Conservation (phyloP, 2,329 filamentous ascomycete genomes). For the Fusarium annulatum region DNA sequence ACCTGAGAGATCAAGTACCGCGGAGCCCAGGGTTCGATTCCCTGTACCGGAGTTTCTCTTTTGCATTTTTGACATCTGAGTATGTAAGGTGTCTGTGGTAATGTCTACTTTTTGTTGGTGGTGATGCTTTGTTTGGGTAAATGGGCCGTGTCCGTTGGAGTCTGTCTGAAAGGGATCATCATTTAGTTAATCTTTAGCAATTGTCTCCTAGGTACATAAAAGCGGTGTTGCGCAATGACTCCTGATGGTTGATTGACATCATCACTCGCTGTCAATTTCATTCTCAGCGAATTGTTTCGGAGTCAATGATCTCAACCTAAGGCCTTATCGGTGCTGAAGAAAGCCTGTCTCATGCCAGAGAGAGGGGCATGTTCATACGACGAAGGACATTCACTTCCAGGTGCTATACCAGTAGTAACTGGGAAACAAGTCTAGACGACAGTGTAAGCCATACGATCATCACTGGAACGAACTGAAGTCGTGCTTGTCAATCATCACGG, state of each 20-base stretch:
- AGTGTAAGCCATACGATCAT: fast-evolving
- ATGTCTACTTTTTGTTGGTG: background rate
- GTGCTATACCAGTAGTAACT: fast-evolving
- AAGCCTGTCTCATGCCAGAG: background rate
- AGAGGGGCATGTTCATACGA: background rate
- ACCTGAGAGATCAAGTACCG: constrained; percentile 35
- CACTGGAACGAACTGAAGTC: fast-evolving
- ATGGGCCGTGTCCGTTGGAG: background rate
- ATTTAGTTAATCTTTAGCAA: too few relatives aligned
- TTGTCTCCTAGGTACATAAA: background rate
- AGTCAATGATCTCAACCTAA: fast-evolving
- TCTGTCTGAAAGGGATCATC: background rate
- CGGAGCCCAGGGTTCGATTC: constrained; percentile 34
- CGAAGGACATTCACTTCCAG: background rate
- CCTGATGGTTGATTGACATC: background rate
- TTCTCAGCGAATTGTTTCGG: background rate
- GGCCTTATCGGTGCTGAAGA: background rate
- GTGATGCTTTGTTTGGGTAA: background rate
- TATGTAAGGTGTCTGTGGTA: background rate
- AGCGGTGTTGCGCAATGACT: too few relatives aligned
- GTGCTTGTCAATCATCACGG: background rate
- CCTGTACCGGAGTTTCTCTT: constrained; percentile 22
- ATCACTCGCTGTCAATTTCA: background rate
- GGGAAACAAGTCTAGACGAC: fast-evolving
- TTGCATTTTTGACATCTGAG: background rate